Evolutionary conservation across 2,329 filamentous ascomycete species (phyloP).

Genomic region (Pseudogymnoascus sp.): DNA sequence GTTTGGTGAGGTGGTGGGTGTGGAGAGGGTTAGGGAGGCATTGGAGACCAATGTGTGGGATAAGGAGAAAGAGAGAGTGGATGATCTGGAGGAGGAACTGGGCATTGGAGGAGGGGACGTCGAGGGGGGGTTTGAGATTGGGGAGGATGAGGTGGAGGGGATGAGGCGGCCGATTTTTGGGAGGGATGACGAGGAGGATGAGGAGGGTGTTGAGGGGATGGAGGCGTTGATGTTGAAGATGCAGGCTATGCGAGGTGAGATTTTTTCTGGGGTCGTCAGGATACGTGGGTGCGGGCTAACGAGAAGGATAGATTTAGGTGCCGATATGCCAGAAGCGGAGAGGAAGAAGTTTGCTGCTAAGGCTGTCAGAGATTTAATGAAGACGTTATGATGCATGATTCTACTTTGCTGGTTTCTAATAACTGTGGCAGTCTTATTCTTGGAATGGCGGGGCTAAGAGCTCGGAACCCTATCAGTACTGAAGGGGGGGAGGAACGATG

Average conservation of each 20-base stretch:
- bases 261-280: background rate
- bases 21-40: constrained; percentile 53
- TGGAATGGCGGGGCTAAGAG: background rate
- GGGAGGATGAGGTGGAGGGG: constrained; percentile 32
- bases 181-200: constrained; percentile 13
- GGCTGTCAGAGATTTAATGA: constrained; percentile 59
- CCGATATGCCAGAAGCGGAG: constrained; percentile 53
- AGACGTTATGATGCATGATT: constrained; percentile 24
- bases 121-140: background rate
- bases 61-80: constrained; percentile 30
- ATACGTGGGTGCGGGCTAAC: constrained; percentile 20
- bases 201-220: constrained; percentile 46
- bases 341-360: constrained; percentile 53
- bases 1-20: constrained; percentile 54
- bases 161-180: constrained; percentile 32
- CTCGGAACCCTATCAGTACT: background rate
- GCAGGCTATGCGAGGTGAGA: constrained; percentile 43
- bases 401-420: background rate
- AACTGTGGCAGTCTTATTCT: background rate
- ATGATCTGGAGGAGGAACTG: constrained; percentile 30
- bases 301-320: constrained; percentile 42
- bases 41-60: constrained; percentile 61
- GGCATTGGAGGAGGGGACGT: constrained; percentile 27
- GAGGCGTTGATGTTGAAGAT: constrained; percentile 59
- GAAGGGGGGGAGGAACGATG: background rate